A percentile compares a stretch with the other conserved stretches of the same genome.
Conservation (phyloP, 495 filamentous ascomycete genomes). For the Hyaloscypha hepaticicola region DNA sequence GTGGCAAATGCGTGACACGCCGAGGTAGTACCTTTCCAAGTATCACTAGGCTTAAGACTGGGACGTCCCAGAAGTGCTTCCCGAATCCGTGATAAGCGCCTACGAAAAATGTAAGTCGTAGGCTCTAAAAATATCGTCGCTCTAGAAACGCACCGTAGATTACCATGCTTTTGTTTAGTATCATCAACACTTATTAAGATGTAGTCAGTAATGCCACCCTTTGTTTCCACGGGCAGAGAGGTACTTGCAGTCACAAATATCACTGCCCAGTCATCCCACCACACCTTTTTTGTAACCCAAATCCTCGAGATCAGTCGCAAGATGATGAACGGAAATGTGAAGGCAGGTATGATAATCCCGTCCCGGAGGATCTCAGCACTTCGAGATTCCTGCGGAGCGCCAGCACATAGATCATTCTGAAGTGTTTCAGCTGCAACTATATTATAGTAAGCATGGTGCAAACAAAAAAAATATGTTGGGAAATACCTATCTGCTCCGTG, state of each 20-base stretch:
- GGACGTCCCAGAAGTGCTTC: constrained; percentile 22
- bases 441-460: background rate
- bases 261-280: constrained; percentile 14
- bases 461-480: background rate
- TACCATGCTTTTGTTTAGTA: constrained; percentile 11
- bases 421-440: background rate
- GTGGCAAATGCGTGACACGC: too few species aligned
- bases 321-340: constrained; percentile 14
- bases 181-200: constrained; percentile 8
- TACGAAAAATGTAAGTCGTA: background rate
- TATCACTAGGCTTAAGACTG: background rate
- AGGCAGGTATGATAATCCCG: constrained; percentile 2
- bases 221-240: too few species aligned
- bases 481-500: constrained; percentile 20
- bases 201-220: too few species aligned
- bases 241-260: constrained; percentile 4
- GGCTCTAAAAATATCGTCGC: too few species aligned
- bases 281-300: background rate
- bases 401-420: constrained; percentile 9
- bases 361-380: background rate
- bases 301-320: constrained; percentile 8
- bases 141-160: constrained; percentile 9
- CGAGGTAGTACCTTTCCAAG: constrained; percentile 17
- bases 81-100: constrained; percentile 19
- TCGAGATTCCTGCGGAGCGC: constrained; percentile 9